A percentile compares a stretch with the other conserved stretches of the same genome.
These are phyloP conservation scores for Alternaria triticina DNA, from an alignment of 2,329 filamentous ascomycete genomes.

Conservation along the genomic window DNA sequence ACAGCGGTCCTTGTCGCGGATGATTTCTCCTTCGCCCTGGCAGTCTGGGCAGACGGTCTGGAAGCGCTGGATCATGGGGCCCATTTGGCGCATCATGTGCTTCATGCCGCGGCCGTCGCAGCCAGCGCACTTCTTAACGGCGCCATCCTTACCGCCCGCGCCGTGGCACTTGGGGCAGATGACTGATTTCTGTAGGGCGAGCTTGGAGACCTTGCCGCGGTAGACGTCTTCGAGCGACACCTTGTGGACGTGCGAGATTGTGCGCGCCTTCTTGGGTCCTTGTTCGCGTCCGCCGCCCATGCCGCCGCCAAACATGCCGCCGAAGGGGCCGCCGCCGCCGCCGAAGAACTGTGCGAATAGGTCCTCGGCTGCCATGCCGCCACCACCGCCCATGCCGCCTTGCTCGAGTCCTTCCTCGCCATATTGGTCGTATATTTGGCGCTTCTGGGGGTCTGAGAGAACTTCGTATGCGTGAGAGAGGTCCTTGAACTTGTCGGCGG, in stretches of 20 bases:
- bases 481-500: constrained; percentile 98
- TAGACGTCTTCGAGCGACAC: constrained; percentile 98
- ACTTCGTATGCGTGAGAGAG: constrained; percentile 95
- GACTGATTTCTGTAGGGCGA: constrained; percentile 95
- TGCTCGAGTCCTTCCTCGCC: constrained; percentile 92
- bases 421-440: constrained; percentile 93
- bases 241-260: constrained; percentile 98
- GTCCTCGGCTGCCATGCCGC: constrained; percentile 93
- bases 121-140: constrained; percentile 89
- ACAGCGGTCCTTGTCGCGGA: constrained; percentile 97
- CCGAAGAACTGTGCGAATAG: constrained; percentile 96
- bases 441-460: constrained; percentile 90
- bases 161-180: constrained; percentile 96
- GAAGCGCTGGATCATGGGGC: constrained; percentile 99
- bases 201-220: constrained; percentile 95
- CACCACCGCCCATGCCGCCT: constrained; percentile 73
- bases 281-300: constrained; percentile 74
- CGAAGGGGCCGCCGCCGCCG: constrained; percentile 72
- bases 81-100: constrained; percentile 99
- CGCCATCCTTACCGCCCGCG: constrained; percentile 93
- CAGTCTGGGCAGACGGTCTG: constrained; percentile 99
- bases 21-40: constrained; percentile 94
- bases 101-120: constrained; percentile 98
- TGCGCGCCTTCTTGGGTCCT: constrained; percentile 89
- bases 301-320: constrained; percentile 62